Evolutionary conservation across 805 yeast species (phyloP).

Genomic region (Candida nitratophila): DNA sequence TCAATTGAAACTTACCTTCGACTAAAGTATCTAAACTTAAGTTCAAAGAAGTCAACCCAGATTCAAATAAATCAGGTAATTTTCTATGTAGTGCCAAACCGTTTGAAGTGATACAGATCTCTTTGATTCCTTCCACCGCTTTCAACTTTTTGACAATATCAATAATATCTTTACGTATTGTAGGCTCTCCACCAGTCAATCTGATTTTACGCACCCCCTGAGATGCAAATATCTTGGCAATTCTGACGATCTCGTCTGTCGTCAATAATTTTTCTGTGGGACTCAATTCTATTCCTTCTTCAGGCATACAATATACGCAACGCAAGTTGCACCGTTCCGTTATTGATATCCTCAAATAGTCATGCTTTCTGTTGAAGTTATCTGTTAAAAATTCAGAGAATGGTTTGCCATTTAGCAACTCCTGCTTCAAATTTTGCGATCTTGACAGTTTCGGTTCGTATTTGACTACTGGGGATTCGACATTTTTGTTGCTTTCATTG

Average conservation of each 20-base stretch:
- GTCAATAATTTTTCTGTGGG: conserved; percentile 34
- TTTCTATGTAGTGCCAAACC: conserved; percentile 45
- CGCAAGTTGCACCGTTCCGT: conserved; percentile 44
- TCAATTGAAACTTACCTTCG: conserved; percentile 41
- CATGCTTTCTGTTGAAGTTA: conserved; percentile 36
- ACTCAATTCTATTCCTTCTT: conserved; percentile 44
- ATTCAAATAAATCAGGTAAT: conserved; percentile 30
- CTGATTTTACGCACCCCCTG: conserved; percentile 47
- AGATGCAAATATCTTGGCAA: conserved; percentile 36
- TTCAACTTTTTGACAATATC: conserved; percentile 33
- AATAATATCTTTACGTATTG: conserved; percentile 43
- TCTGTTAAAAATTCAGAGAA: conserved; percentile 39
- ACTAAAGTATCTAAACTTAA: conserved; percentile 43
- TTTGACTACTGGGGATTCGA: no score
- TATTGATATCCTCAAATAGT: conserved; percentile 42
- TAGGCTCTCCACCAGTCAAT: conserved; percentile 53
- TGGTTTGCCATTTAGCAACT: conserved; percentile 14
- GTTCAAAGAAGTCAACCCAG: conserved; percentile 42
- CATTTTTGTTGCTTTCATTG: no score
- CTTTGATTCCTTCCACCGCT: conserved; percentile 33
- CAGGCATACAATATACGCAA: conserved; percentile 50
- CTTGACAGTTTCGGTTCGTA: conserved; percentile 1
- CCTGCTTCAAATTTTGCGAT: conserved; percentile 7
- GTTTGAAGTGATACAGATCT: conserved; percentile 45
- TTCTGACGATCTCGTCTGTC: conserved; percentile 34